These are phyloP conservation scores for Quercus lobata DNA, from an alignment of 331 rosid species.

Conservation along the genomic window DNA sequence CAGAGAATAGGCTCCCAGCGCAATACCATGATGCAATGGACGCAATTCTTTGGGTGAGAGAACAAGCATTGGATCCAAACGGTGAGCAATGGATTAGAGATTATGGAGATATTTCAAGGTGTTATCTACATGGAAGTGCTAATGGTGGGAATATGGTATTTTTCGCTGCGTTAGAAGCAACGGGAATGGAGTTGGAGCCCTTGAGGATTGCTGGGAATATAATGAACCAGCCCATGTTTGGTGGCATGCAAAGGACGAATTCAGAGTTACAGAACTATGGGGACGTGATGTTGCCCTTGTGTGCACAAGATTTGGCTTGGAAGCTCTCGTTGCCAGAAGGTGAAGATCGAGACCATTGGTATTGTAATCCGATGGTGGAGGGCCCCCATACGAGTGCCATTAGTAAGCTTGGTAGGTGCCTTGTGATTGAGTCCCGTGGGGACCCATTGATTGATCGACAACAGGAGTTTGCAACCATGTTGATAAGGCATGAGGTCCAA, in stretches of 20 bases:
- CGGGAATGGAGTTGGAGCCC: constrained; percentile 12
- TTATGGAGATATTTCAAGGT: constrained; percentile 52
- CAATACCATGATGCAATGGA: constrained; percentile 40
- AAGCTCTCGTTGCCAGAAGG: constrained; percentile 32
- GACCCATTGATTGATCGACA: constrained; percentile 55
- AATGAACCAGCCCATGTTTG: constrained; percentile 67
- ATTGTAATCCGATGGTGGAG: constrained; percentile 41
- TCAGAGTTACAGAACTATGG: constrained; percentile 45
- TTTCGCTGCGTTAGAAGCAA: constrained; percentile 6
- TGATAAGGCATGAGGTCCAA: constrained; percentile 44
- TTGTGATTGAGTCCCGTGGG: constrained; percentile 48
- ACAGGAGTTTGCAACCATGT: constrained; percentile 47
- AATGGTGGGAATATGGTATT: constrained; percentile 54
- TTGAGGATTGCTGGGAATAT: constrained; percentile 40
- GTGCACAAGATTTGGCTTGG: constrained; percentile 61
- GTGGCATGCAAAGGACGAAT: constrained; percentile 31
- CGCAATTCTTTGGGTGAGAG: constrained; percentile 40
- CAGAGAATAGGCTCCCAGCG: constrained; percentile 45
- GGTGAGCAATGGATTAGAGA: constrained; percentile 60
- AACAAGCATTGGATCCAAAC: constrained; percentile 11
- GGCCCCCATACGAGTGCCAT: constrained; percentile 35
- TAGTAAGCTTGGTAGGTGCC: constrained; percentile 17
- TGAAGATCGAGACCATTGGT: constrained; percentile 43
- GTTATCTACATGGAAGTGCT: constrained; percentile 37
- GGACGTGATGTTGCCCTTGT: constrained; percentile 45